Conservation (phyloP, 176 grass and related monocot species). For the Guadua angustifolia region DNA sequence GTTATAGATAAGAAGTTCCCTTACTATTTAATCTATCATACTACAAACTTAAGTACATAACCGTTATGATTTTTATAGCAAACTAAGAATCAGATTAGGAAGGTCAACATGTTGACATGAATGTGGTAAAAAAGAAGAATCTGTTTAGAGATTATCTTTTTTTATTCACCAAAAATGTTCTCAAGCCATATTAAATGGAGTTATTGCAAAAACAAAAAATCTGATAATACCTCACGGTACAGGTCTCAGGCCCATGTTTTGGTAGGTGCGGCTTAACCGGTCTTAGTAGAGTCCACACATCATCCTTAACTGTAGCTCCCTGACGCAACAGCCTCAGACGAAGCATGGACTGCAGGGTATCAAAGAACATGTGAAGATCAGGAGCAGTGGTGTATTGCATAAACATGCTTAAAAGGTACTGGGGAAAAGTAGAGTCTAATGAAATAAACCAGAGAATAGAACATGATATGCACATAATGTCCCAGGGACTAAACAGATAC, state of each 20-base stretch:
- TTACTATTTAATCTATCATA: neutral
- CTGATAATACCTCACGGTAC: slow-evolving; percentile 57
- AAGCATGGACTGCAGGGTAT: slow-evolving; percentile 82
- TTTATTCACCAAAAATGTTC: neutral
- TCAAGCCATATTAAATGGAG: neutral
- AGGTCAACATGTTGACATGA: slow-evolving; percentile 14
- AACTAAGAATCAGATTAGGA: neutral
- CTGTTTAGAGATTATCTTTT: neutral
- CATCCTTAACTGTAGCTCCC: slow-evolving; percentile 57
- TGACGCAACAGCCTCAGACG: slow-evolving; percentile 67
- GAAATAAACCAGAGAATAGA: slow-evolving; percentile 24
- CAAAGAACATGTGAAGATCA: slow-evolving; percentile 31
- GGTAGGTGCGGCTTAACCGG: slow-evolving; percentile 49
- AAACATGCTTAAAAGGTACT: slow-evolving; percentile 16
- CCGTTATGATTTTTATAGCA: slow-evolving; percentile 25
- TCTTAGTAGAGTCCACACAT: slow-evolving; percentile 45
- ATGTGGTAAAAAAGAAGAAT: neutral
- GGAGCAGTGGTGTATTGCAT: neutral
- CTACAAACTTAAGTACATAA: neutral
- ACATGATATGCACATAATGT: neutral
- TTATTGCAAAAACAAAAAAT: neutral
- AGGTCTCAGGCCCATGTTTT: slow-evolving; percentile 43
- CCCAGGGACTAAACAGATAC: neutral
- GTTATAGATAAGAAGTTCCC: neutral
- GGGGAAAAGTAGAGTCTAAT: neutral